Evolutionary conservation across 2,329 filamentous ascomycete species (phyloP), one percentile per base, ranked within the genome.

Genomic region (Paramyrothecium roridum): DNA sequence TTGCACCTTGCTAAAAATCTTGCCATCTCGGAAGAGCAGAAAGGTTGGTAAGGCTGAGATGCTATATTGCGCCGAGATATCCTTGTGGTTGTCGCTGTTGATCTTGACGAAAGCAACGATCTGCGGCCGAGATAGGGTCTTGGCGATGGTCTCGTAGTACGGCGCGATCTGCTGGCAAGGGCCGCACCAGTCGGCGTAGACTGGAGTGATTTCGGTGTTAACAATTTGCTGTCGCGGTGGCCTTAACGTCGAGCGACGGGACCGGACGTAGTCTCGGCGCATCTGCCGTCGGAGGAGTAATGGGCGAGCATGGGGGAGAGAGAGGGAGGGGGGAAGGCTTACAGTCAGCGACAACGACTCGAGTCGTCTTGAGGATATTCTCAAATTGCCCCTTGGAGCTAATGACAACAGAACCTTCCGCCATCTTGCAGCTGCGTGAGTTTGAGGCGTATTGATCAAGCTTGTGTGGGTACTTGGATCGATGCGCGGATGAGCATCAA

Each of bases 271-370:
- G 26, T 30, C 26, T 4, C 26, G 26, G 55, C 56, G 59, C 53
- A 56, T 57, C 54, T 55, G 4, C 26, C 26, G n/a, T 19, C 7
- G 7, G 12, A 13, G 37, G n/a, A 43, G n/a, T 43, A 19, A 13
- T 43, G 37, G 37, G 7, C 26, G 16, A 13, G 37, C 37, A 43
- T 17, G 37, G 37, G n/a, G n/a, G n/a, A n/a, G 7, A 16, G 13
- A 8, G 37, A 13, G n/a, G 20, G 30, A 50, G 16, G 47, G 48
- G 48, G 48, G 34, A 54, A 50, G 33, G 80, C 90, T 82, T 79
- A 96, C 92, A 97, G 76, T 96, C 90, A 67, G 88, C 87, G 54
- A 98, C 87, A 46, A 98, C 90, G 57, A 96, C 84, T 61, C 83
- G 85, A 34, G 90, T 92, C 54, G 82, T 85, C 58, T 82, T 82